Conservation (phyloP, 495 filamentous ascomycete genomes). For the Lasiosphaeriaceae sp. region DNA sequence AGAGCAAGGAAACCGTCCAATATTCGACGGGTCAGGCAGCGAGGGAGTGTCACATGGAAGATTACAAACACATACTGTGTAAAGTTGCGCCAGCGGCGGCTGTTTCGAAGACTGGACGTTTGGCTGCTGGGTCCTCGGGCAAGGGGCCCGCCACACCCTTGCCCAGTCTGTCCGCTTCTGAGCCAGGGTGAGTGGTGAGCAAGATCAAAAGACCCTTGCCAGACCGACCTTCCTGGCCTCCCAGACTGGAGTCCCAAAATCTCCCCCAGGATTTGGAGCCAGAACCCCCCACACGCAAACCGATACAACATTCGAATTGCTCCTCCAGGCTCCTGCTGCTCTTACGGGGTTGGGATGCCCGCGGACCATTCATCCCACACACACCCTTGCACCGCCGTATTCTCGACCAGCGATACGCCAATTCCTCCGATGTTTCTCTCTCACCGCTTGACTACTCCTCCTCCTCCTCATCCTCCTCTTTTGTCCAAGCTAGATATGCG, state of each 20-base stretch:
- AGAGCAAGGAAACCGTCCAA: background rate
- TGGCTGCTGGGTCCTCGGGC: background rate
- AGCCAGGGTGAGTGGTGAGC: background rate
- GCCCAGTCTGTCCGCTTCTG: background rate
- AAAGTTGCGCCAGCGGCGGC: background rate
- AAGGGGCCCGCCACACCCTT: background rate
- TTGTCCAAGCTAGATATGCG: background rate
- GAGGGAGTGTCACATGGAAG: background rate
- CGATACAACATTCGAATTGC: background rate
- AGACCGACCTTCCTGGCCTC: too few species aligned
- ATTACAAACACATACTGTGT: background rate
- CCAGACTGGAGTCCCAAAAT: too few species aligned
- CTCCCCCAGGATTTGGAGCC: background rate
- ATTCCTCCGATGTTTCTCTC: background rate
- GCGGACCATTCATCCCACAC: background rate
- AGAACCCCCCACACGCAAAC: background rate
- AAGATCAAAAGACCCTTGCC: background rate
- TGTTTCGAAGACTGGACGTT: background rate
- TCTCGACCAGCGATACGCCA: slow-evolving; percentile 2
- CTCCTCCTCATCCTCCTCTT: background rate
- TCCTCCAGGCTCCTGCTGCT: background rate
- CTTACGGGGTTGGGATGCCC: background rate
- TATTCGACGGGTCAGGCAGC: background rate
- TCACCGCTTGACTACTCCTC: background rate
- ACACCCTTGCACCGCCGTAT: too few species aligned